A percentile compares a stretch with the other conserved stretches of the same genome.
These are phyloP conservation scores for Thraustotheca clavata DNA, from an alignment of 352 stramenopile genomes.

Conservation along the genomic window DNA sequence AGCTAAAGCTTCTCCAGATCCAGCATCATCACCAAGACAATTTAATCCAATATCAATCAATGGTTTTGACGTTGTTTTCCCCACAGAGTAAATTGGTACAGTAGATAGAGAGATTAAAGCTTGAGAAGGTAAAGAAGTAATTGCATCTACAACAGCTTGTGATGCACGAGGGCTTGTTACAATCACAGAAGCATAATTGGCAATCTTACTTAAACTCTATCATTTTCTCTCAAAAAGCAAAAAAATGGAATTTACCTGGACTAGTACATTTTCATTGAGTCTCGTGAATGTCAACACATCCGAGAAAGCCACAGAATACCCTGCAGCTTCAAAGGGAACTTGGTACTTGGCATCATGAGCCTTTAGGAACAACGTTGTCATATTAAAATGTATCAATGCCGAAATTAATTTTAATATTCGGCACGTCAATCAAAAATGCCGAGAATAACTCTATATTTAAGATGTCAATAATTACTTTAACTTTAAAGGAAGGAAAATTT, in stretches of 20 bases:
- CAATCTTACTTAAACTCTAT: constrained; percentile 23
- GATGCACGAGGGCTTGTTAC: constrained; percentile 69
- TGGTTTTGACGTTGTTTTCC: constrained; percentile 51
- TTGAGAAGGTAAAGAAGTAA: constrained; percentile 27
- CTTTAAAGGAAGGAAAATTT: no score
- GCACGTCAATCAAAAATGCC: no score
- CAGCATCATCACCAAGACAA: constrained; percentile 54
- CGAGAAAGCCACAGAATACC: constrained; percentile 33
- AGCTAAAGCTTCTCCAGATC: constrained; percentile 53
- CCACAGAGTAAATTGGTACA: constrained; percentile 52
- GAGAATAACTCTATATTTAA: no score
- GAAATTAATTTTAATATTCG: no score
- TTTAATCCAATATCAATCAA: constrained; percentile 40
- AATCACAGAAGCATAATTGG: constrained; percentile 46
- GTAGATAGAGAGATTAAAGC: constrained; percentile 28
- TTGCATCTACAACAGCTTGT: constrained; percentile 36
- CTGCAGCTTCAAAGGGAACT: constrained; percentile 25
- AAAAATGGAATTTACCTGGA: constrained; percentile 24
- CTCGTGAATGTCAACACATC: constrained; percentile 66
- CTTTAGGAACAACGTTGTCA: constrained; percentile 59
- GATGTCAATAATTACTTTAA: no score
- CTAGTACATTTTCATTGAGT: constrained; percentile 37
- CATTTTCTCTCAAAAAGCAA: background rate
- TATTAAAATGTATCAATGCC: no score
- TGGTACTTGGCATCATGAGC: constrained; percentile 48